These are phyloP conservation scores for Hydnomerulius pinastri DNA, from an alignment of 768 basidiomycete genomes.

Conservation along the genomic window DNA sequence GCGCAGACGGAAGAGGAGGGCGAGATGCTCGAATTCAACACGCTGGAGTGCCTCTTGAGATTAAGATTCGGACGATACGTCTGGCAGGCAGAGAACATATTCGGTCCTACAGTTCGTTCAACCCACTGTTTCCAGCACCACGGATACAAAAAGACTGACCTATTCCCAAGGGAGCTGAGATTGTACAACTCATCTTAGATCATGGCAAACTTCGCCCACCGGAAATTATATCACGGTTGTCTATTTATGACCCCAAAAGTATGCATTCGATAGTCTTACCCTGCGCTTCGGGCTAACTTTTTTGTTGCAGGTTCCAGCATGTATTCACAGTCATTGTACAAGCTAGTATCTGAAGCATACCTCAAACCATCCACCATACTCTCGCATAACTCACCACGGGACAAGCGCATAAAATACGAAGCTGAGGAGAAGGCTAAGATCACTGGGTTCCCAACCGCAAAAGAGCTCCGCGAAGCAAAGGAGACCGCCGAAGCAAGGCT, in stretches of 20 bases:
- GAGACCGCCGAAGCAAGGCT: slow-evolving; percentile 63
- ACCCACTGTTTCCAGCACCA: not conserved
- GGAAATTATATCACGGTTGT: slow-evolving; percentile 61
- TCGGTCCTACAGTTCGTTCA: slow-evolving; percentile 66
- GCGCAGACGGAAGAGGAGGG: slow-evolving; percentile 68
- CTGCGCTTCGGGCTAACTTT: not conserved
- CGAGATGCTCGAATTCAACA: slow-evolving; percentile 80
- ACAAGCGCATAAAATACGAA: slow-evolving; percentile 81
- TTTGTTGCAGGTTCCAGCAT: slow-evolving; percentile 34
- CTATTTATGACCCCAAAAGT: slow-evolving; percentile 62
- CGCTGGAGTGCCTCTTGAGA: slow-evolving; percentile 79
- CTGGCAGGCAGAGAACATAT: slow-evolving; percentile 67
- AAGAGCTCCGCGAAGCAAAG: slow-evolving; percentile 73
- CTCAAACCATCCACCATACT: slow-evolving; percentile 77
- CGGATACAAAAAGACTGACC: not conserved
- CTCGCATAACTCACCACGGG: slow-evolving; percentile 78
- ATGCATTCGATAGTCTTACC: slow-evolving; percentile 19
- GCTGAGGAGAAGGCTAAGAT: slow-evolving; percentile 76
- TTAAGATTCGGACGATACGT: slow-evolving; percentile 84
- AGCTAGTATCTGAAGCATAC: slow-evolving; percentile 72
- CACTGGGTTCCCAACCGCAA: slow-evolving; percentile 75
- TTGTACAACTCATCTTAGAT: slow-evolving; percentile 75
- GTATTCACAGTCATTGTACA: slow-evolving; percentile 64
- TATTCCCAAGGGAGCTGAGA: slow-evolving; percentile 63
- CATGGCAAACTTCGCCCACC: slow-evolving; percentile 83